Conservation (phyloP, 2,329 filamentous ascomycete species). For the Sarocladium strictum region DNA sequence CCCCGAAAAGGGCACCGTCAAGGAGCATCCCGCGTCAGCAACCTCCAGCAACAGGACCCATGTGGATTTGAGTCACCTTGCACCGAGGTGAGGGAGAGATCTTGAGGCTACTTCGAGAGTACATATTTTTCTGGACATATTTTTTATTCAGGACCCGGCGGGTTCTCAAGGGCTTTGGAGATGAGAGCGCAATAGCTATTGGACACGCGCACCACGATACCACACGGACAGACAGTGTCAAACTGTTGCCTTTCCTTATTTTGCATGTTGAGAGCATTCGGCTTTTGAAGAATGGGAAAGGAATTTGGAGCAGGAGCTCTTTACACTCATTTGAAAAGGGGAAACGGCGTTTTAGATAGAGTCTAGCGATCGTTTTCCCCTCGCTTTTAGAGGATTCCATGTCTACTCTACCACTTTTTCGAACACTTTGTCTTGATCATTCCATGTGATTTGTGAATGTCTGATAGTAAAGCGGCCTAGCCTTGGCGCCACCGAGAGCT, state of each 20-base stretch:
- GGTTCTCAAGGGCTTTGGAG: not conserved
- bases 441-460: no score
- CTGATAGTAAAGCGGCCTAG: no score
- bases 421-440: not conserved
- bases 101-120: slow-evolving; percentile 20
- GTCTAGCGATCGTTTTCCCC: slow-evolving; percentile 4
- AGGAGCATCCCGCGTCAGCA: slow-evolving; percentile 22
- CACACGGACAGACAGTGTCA: not conserved
- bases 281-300: not conserved
- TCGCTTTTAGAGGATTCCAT: not conserved
- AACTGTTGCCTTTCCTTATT: not conserved
- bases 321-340: slow-evolving; percentile 1
- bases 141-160: not conserved
- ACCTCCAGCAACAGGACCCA: slow-evolving; percentile 15
- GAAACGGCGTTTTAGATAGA: slow-evolving; percentile 4
- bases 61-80: slow-evolving; percentile 41
- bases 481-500: no score
- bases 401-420: not conserved
- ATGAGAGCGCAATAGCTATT: not conserved
- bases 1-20: slow-evolving; percentile 14
- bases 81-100: not conserved
- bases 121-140: slow-evolving; percentile 25
- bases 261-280: not conserved
- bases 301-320: not conserved
- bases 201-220: slow-evolving; percentile 9